Conservation (phyloP, 1,284 basidiomycete genomes). For the Heimioporus punctisporus region DNA sequence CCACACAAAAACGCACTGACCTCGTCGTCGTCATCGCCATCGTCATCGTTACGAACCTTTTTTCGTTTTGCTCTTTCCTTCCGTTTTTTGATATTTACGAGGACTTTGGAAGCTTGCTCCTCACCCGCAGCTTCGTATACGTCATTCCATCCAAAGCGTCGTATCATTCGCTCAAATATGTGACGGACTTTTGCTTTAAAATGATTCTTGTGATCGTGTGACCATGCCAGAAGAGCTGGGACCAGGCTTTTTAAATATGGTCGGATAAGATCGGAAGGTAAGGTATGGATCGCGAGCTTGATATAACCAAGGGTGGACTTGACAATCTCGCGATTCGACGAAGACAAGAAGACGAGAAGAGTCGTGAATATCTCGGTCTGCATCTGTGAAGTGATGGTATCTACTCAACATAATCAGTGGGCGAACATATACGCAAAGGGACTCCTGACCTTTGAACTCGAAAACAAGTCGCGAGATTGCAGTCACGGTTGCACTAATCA, state of each 20-base stretch:
- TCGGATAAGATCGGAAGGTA: slow-evolving; percentile 72
- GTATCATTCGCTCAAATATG: slow-evolving; percentile 95
- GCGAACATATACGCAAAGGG: background rate
- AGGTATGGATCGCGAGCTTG: slow-evolving; percentile 92
- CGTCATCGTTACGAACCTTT: slow-evolving; percentile 51
- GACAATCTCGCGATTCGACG: slow-evolving; percentile 97
- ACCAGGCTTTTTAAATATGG: slow-evolving; percentile 82
- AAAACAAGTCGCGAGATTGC: slow-evolving; percentile 94
- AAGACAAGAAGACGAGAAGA: slow-evolving; percentile 87
- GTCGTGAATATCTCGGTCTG: slow-evolving; percentile 89
- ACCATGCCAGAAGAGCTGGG: slow-evolving; percentile 88
- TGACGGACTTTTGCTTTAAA: slow-evolving; percentile 98
- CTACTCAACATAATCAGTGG: slow-evolving; percentile 45
- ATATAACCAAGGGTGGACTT: slow-evolving; percentile 96
- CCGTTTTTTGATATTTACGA: slow-evolving; percentile 36
- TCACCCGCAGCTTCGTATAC: slow-evolving; percentile 80
- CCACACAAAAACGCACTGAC: slow-evolving; percentile 24
- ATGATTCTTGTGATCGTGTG: slow-evolving; percentile 98
- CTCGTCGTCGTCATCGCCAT: slow-evolving; percentile 55
- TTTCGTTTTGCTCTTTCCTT: slow-evolving; percentile 92
- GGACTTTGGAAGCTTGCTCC: slow-evolving; percentile 75
- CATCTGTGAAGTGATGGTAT: slow-evolving; percentile 74
- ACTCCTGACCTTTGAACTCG: slow-evolving; percentile 85
- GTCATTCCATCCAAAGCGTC: slow-evolving; percentile 89
- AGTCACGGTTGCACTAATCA: slow-evolving; percentile 98